A percentile compares a stretch with the other conserved stretches of the same genome.
phyloP scores from a whole-genome alignment of 352 stramenopile genomes.

The Globisporangium perplexum region DNA sequence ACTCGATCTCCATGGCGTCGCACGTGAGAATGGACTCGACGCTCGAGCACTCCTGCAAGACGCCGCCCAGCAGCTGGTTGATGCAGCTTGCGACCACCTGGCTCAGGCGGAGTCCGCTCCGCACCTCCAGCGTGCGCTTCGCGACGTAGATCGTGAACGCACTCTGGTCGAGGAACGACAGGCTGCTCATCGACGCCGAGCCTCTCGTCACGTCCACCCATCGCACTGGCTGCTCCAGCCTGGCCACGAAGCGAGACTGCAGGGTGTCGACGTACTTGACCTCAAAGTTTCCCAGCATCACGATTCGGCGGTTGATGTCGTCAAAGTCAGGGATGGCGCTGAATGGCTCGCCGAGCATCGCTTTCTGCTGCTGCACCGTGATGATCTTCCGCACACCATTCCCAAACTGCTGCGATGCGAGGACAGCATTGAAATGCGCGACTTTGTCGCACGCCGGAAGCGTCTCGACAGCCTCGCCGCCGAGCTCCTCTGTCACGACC shows the following conservation, averaged over 20 bases:
- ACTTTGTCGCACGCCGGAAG: conserved; percentile 22
- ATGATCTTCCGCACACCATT: conserved; percentile 61
- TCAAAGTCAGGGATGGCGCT: conserved; percentile 52
- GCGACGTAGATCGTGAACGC: conserved; percentile 47
- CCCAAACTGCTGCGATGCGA: conserved; percentile 47
- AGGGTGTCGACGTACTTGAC: conserved; percentile 47
- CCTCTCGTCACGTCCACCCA: conserved; percentile 60
- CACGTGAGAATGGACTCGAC: conserved; percentile 64
- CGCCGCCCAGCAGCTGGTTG: conserved; percentile 57
- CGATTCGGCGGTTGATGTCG: conserved; percentile 50
- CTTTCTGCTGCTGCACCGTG: conserved; percentile 60
- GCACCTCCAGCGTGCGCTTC: conserved; percentile 25
- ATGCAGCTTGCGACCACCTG: conserved; percentile 63
- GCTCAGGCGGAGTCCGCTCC: conserved; percentile 30
- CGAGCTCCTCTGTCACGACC: conserved; percentile 60
- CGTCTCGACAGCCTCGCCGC: conserved; percentile 9
- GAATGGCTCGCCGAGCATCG: conserved; percentile 31
- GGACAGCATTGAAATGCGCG: conserved; percentile 42
- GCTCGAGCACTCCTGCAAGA: conserved; percentile 55
- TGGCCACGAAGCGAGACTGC: conserved; percentile 57
- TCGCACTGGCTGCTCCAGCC: conserved; percentile 37
- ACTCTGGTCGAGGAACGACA: conserved; percentile 54
- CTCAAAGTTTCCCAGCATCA: conserved; percentile 35
- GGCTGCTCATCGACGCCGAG: conserved; percentile 29
- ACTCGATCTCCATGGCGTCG: conserved; percentile 38